A percentile compares a stretch with the other conserved stretches of the same genome.
Conservation (phyloP, 306 rosid species). For the Rosa multiflora region DNA sequence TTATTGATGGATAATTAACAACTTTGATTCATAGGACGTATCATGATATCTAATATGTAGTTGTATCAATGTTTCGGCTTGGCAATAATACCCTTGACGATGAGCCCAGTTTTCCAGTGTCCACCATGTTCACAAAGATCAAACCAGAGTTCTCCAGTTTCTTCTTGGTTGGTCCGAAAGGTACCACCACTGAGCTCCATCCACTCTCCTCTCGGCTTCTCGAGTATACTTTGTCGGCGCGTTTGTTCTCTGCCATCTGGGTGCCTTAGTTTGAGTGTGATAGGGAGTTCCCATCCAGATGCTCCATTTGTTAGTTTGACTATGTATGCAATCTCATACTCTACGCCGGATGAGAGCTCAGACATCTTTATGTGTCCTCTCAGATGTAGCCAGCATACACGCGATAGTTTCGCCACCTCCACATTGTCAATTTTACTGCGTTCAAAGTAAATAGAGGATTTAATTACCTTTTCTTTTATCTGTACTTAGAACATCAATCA, state of each 20-base stretch:
- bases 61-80: neutral
- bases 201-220: slow-evolving; percentile 20
- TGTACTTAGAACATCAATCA: no score
- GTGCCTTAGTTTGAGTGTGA: slow-evolving; percentile 3
- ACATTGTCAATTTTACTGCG: no score
- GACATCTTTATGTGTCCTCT: slow-evolving; percentile 20
- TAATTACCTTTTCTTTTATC: no score
- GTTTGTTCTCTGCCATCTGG: neutral
- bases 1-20: no score
- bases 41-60: neutral
- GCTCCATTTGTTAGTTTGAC: slow-evolving; percentile 21
- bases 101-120: slow-evolving; percentile 17
- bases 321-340: slow-evolving; percentile 15
- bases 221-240: slow-evolving; percentile 3
- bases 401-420: slow-evolving; percentile 15
- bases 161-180: neutral
- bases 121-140: neutral
- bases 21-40: no score
- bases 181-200: slow-evolving; percentile 14
- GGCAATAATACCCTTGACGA: slow-evolving; percentile 11
- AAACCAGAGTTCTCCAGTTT: neutral
- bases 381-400: slow-evolving; percentile 11
- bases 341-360: slow-evolving; percentile 14
- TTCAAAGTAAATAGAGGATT: no score
- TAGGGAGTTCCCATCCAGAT: slow-evolving; percentile 27